Evolutionary conservation across 306 rosid species (phyloP).

Genomic region (Malus asiatica): DNA sequence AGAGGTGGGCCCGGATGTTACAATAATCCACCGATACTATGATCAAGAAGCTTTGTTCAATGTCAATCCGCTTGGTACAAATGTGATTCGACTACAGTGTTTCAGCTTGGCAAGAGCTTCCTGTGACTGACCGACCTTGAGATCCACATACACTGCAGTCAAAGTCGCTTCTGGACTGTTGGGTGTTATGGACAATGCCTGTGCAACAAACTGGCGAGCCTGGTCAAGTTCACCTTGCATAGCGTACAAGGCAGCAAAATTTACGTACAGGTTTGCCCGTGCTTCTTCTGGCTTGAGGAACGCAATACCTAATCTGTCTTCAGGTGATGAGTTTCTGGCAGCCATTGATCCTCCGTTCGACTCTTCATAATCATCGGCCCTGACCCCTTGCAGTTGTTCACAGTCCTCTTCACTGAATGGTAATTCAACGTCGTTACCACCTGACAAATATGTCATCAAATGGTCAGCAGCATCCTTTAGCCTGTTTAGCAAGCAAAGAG

Average conservation of each 20-base stretch:
- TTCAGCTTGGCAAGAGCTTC: conserved; percentile 77
- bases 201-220: conserved; percentile 48
- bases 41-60: conserved; percentile 53
- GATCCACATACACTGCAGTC: conserved; percentile 78
- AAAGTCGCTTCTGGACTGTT: conserved; percentile 73
- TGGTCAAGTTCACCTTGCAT: conserved; percentile 75
- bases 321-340: conserved; percentile 40
- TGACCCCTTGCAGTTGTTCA: conserved; percentile 53
- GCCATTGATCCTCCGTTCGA: conserved; percentile 47
- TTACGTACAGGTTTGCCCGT: conserved; percentile 57
- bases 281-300: conserved; percentile 95
- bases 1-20: conserved; percentile 34
- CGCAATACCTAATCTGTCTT: conserved; percentile 32
- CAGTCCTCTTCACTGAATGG: conserved; percentile 81
- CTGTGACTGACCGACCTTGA: conserved; percentile 61
- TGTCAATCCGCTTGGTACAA: conserved; percentile 55
- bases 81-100: conserved; percentile 65
- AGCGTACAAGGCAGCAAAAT: conserved; percentile 72
- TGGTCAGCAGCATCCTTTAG: conserved; percentile 81
- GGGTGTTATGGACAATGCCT: conserved; percentile 67
- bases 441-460: conserved; percentile 63
- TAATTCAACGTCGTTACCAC: conserved; percentile 45
- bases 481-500: conserved; percentile 82
- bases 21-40: conserved; percentile 47
- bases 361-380: conserved; percentile 64